Conservation (phyloP, 2,329 filamentous ascomycete genomes). For the Hypoxylon sp. region DNA sequence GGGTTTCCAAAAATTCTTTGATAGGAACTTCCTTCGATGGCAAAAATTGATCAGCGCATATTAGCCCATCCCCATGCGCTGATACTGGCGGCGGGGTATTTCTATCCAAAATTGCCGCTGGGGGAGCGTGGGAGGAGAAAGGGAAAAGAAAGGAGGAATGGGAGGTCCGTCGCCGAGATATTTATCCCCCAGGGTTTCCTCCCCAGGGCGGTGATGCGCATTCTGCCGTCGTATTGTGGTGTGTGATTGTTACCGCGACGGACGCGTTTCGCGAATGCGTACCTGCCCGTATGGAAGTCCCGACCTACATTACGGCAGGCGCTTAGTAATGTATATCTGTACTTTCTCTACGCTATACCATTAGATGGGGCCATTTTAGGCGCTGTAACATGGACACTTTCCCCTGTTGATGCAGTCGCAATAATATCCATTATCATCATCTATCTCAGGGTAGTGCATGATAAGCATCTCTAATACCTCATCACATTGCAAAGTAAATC, state of each 20-base stretch:
- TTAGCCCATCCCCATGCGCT: conserved; percentile 8
- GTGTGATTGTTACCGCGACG: neutral
- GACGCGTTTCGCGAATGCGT: neutral
- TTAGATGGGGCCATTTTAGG: no score
- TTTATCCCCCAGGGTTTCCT: neutral
- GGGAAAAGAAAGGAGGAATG: conserved; percentile 1
- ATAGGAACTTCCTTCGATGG: no score
- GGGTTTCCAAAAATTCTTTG: neutral
- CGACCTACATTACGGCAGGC: neutral
- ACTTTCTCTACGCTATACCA: no score
- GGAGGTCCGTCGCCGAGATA: neutral
- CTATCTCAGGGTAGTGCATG: no score
- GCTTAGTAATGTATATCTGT: no score
- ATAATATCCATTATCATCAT: no score
- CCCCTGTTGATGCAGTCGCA: no score
- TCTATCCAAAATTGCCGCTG: conserved; percentile 15
- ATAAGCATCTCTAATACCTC: no score
- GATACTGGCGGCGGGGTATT: conserved; percentile 11
- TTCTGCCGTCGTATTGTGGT: conserved; percentile 5
- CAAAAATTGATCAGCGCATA: conserved; percentile 27
- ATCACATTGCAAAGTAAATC: neutral
- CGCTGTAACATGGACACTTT: no score
- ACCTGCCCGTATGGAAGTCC: neutral
- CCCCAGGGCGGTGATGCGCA: conserved; percentile 7
- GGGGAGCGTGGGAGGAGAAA: conserved; percentile 9